Conservation (phyloP, 2,329 filamentous ascomycete species). For the Sporothrix luriei region DNA sequence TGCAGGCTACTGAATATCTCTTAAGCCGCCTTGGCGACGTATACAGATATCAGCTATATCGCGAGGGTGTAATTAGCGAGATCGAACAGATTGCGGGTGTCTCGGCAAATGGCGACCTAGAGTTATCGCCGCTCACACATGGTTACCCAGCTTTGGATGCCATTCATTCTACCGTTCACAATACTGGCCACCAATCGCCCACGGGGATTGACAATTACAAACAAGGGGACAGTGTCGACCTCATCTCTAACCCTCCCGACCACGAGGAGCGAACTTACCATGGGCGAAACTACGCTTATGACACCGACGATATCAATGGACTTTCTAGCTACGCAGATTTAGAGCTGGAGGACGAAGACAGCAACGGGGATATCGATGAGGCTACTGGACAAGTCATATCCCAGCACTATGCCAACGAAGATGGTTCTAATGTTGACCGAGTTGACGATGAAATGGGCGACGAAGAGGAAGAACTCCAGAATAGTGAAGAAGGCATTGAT, state of each 20-base stretch:
- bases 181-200: neutral
- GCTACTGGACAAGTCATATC: constrained; percentile 37
- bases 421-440: constrained; percentile 38
- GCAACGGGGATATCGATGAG: constrained; percentile 13
- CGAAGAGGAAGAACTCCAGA: constrained; percentile 45
- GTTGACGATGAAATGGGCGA: constrained; percentile 45
- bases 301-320: neutral
- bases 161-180: neutral
- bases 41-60: constrained; percentile 95
- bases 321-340: neutral
- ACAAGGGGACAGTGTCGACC: neutral
- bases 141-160: neutral
- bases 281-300: neutral
- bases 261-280: constrained; percentile 31
- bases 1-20: constrained; percentile 87
- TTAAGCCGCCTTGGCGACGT: constrained; percentile 81
- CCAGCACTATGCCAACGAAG: constrained; percentile 33
- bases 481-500: constrained; percentile 45
- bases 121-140: neutral
- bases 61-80: constrained; percentile 92
- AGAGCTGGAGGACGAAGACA: neutral
- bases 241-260: constrained; percentile 39
- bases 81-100: constrained; percentile 75
- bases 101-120: neutral
- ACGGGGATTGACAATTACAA: neutral